Conservation (phyloP, 495 filamentous ascomycete species). For the Penicillium salamii region DNA sequence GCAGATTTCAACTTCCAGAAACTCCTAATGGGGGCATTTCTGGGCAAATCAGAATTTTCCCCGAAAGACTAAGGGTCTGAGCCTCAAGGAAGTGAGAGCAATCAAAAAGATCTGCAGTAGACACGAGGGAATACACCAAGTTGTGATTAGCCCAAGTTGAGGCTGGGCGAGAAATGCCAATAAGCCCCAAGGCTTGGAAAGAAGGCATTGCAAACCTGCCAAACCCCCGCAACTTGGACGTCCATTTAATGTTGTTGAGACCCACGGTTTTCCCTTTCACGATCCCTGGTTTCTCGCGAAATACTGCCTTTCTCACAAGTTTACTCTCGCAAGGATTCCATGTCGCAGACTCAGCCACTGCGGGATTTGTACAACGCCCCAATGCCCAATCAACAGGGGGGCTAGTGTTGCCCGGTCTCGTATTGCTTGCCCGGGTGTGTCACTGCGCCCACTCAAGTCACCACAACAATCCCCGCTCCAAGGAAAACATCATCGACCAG, state of each 20-base stretch:
- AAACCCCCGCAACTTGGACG: conserved; percentile 2
- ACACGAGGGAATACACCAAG: conserved; percentile 5
- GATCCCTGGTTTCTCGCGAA: no score
- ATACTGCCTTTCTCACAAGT: no score
- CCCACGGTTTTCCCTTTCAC: conserved; percentile 1
- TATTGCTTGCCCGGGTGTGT: conserved; percentile 15
- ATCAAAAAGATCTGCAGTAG: background rate
- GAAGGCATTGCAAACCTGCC: background rate
- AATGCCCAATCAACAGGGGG: conserved; percentile 11
- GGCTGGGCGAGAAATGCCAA: background rate
- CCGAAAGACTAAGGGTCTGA: background rate
- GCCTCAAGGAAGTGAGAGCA: conserved; percentile 10
- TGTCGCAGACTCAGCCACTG: conserved; percentile 19
- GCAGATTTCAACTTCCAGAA: background rate
- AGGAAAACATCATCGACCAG: background rate
- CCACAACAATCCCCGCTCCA: conserved; percentile 4
- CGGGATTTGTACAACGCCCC: conserved; percentile 2
- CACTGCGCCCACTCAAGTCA: conserved; percentile 4
- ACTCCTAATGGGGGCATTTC: background rate
- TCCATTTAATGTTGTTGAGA: background rate
- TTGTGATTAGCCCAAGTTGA: conserved; percentile 2
- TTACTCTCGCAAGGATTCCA: no score
- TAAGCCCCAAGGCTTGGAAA: background rate
- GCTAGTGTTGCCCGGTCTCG: conserved; percentile 11
- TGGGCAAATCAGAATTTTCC: background rate